Base-by-base conservation (phyloP, 495 filamentous ascomycete genomes). In the Penicillium coffeae region DNA sequence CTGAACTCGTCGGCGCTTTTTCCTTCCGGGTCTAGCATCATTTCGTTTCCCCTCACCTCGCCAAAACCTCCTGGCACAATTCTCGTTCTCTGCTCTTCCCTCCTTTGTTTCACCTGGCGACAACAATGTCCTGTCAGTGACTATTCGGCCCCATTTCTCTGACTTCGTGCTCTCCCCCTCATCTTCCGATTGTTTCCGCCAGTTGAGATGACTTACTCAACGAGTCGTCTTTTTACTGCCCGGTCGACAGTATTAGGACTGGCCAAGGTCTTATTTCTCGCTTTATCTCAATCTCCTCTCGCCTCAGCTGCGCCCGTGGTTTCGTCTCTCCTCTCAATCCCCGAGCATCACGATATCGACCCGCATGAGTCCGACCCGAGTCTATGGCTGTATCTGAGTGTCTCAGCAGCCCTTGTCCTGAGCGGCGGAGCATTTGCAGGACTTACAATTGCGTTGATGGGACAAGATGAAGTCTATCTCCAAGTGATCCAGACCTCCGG, bases 381-480 rank as follows among this genome's bases (percentile, higher is more conserved):
- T 25, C 63, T 89, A 63, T 91, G 85, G 84, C 69, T 84, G 21
- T 87, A 89, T 63, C 63, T 90, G 38, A 75, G 79, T 19, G 68
- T 87, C 37, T 86, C 86, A 3, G 73, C 85, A 18, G 73, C 81
- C 21, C 76, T 98, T 35, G 92, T 96, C 8, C 74, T 96, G 47
- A 75, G 85, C 3, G 93, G 93, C 38, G 93, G 93, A 27, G 88
- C 87, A n/a, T 98, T 98, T 69, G 94, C 93, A 10, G 93, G 93
- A 21, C 73, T 98, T 62, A 98, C 93, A 30, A 94, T 98, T 62
- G 93, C 93, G 68, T 83, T 79, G 56, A 79, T 79, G 77, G 77
- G 77, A 45, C 76, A 79, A 70, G 93, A 98, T 72, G 90, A 94
- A 61, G 92, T 97, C 52, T 95, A 97, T 63, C 80, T 98, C 10